These are phyloP conservation scores for Taiozyma sp. DNA, from an alignment of 1,139 yeast species.

Conservation along the genomic window DNA sequence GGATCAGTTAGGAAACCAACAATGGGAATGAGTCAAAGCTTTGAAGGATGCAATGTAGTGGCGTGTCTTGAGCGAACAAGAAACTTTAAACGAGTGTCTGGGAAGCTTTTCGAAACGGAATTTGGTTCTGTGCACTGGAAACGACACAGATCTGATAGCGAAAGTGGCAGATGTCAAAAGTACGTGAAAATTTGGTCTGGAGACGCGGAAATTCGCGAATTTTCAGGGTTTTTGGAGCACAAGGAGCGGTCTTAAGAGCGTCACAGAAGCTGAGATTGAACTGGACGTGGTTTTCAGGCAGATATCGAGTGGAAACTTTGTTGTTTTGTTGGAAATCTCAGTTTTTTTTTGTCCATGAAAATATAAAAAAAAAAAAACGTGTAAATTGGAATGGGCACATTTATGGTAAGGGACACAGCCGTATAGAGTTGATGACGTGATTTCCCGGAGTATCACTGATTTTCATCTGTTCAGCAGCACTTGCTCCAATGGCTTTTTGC, in stretches of 20 bases:
- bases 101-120: background rate
- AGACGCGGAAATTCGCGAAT: background rate
- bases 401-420: background rate
- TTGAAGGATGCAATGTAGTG: background rate
- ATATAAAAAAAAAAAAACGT: background rate
- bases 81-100: background rate
- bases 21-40: background rate
- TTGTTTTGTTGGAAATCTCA: background rate
- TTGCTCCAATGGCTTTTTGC: slow-evolving; percentile 25
- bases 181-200: background rate
- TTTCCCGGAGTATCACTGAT: too few species aligned
- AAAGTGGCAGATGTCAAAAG: background rate
- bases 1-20: background rate
- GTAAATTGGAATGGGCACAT: background rate
- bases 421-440: background rate
- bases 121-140: background rate
- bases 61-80: background rate
- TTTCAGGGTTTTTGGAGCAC: background rate
- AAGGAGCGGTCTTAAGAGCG: background rate
- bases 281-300: background rate
- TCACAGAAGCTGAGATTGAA: background rate
- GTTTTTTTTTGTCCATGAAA: background rate
- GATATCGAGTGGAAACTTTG: background rate
- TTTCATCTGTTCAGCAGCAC: slow-evolving; percentile 17
- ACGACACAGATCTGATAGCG: background rate